phyloP scores from a whole-genome alignment of 2,329 filamentous ascomycete species.

The Polychaeton citri region DNA sequence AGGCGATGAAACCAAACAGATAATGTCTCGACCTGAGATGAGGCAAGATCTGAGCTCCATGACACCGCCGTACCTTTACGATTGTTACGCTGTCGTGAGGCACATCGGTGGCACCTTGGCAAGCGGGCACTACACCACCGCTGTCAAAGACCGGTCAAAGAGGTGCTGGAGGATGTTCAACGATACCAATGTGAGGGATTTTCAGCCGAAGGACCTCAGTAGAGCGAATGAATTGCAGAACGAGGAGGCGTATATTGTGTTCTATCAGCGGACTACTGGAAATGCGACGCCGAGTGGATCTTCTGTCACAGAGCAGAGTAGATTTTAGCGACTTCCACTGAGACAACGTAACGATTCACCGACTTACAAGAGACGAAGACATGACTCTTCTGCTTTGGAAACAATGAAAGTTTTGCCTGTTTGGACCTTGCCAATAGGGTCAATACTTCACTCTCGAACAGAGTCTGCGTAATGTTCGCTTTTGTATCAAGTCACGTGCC shows the following conservation, averaged over 20 bases:
- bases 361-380: no score
- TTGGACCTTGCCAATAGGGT: no score
- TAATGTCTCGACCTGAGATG: slow-evolving; percentile 11
- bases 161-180: slow-evolving; percentile 50
- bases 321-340: no score
- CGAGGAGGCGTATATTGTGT: slow-evolving; percentile 52
- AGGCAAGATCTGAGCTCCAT: slow-evolving; percentile 22
- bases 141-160: slow-evolving; percentile 37
- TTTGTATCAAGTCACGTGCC: no score
- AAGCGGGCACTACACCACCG: slow-evolving; percentile 68
- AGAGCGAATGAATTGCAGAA: slow-evolving; percentile 42
- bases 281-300: neutral
- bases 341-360: no score
- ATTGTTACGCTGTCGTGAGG: slow-evolving; percentile 73
- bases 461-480: no score
- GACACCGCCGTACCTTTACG: slow-evolving; percentile 56
- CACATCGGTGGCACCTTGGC: slow-evolving; percentile 57
- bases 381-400: no score
- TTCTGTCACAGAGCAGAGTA: neutral
- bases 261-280: slow-evolving; percentile 28
- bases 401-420: no score
- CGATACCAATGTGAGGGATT: slow-evolving; percentile 42
- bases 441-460: no score
- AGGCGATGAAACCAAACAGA: slow-evolving; percentile 18
- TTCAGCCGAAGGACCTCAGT: slow-evolving; percentile 34